phyloP scores from a whole-genome alignment of 148 eudicot genomes.

The Vaccinium corymbosum region DNA sequence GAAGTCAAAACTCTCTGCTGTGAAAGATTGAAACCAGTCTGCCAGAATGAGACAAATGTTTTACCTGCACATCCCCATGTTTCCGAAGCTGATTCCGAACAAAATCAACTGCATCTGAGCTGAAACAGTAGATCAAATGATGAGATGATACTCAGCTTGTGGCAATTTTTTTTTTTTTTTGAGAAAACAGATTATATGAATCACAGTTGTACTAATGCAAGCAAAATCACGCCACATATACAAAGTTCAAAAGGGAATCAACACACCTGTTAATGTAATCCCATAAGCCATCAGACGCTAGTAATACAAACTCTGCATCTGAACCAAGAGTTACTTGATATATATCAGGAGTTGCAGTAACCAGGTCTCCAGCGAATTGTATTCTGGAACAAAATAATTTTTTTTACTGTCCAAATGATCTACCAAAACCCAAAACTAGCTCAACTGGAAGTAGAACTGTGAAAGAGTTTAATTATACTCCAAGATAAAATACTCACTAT shows the following conservation, averaged over 20 bases:
- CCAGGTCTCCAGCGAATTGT: conserved; percentile 59
- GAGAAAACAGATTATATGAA: background rate
- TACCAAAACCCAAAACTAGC: background rate
- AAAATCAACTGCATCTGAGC: conserved; percentile 71
- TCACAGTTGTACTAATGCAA: background rate
- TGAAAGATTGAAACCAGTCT: conserved; percentile 4
- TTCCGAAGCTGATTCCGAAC: conserved; percentile 72
- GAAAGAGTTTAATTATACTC: background rate
- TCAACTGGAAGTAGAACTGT: background rate
- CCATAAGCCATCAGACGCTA: conserved; percentile 99
- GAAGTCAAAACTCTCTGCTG: background rate
- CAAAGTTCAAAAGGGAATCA: background rate
- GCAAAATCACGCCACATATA: background rate
- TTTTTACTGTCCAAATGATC: background rate
- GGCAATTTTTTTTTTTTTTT: background rate
- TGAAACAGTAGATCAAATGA: conserved; percentile 30
- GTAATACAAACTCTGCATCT: conserved; percentile 67
- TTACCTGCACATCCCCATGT: conserved; percentile 92
- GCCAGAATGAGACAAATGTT: background rate
- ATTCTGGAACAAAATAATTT: conserved; percentile 41
- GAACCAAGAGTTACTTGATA: conserved; percentile 61
- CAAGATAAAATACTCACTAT: background rate
- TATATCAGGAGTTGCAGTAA: conserved; percentile 76
- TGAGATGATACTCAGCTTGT: background rate
- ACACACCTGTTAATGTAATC: conserved; percentile 83